Base-by-base conservation (phyloP, 192 early-diverging fungal genomes). In the Coemansia sp. region DNA sequence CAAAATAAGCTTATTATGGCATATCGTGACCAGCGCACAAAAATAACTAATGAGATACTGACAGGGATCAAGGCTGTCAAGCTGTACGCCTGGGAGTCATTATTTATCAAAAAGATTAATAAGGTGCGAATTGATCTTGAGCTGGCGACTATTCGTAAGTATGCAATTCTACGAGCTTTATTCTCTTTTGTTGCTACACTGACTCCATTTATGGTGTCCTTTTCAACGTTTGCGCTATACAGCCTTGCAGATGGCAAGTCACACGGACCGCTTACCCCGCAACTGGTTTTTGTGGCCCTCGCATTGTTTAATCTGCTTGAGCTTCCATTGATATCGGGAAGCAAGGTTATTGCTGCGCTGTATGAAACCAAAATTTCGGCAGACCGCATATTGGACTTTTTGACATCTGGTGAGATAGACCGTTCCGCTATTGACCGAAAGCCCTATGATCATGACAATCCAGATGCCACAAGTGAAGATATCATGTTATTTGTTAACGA, bases 1-100 rank as follows among this genome's bases (percentile, higher is more conserved):
- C 74, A 90, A 24, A 93, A 94, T 68, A 93, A 92, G 76, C 74
- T 77, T 22, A 90, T 95, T 65, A 96, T 98, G 94, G 82, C 60
- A 14, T 68, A 74, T 32, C 67, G 71, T 60, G 88, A 91, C 65
- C 57, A 77, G 31, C 84, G 90, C 27, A 86, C 90, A 76, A 88
- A 88, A 62, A 71, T 88, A 51, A 85, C 86, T 65, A 82, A 84
- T 53, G 90, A 92, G 66, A 73, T 86, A 0, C 64, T 92, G 28
- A 64, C 61, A 9, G 85, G 84, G 1, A 87, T 90, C 69, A 84
- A 86, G 70, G 78, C 88, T 7, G 84, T 92, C 67, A 92, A 92
- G 69, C 72, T 89, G 25, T 88, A 87, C 38, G 85, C 82, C 3
- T 92, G 89, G 88, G 90, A 92, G 65, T 53, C 62, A 44, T 68